Evolutionary conservation across 441 rosid genomes (phyloP), one percentile per base, ranked within the genome.

Genomic region (Gossypium gossypioides): DNA sequence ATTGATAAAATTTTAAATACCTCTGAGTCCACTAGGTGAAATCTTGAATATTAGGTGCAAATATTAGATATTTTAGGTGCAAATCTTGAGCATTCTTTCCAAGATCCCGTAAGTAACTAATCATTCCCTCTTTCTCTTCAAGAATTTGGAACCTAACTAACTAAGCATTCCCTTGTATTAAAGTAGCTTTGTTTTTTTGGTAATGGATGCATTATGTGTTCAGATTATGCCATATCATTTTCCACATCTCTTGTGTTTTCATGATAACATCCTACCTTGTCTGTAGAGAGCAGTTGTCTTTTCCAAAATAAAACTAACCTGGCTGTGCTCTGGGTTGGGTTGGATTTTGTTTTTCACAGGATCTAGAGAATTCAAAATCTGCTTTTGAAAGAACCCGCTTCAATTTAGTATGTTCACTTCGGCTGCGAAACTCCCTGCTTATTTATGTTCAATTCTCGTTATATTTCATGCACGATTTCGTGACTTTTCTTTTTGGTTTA

Each of bases 381-480:
- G 76, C 92, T 70, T 93, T 91, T 77, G 98, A 93, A 78, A 87
- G 80, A 80, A 89, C 93, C 85, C 98, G 97, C 82, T 91, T 93
- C 84, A 87, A 88, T 86, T 88, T 91, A 81, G 98, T 93, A 89
- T 77, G 89, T 76, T 19, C 13, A 69, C 71, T 63, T 65, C 16
- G 29, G 73, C 67, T 76, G 50, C 69, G 24, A 12, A 71, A 71
- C 59, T 71, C 24, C 40, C 4, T 8, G 10, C 59, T 55, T 72
- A 46, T 16, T 59, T 18, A 69, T 68, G 1, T 58, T 56, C 46
- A 27, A 16, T 62, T 48, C 19, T 59, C 65, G 34, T 2, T 51
- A 32, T 55, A 37, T 15, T 73, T 71, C 40, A n/a, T 69, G 61
- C 71, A 57, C 78, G 71, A 15, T 68, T 51, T 67, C 55, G 73